Conservation (phyloP, 140 eudicot genomes). For the Stevia rebaudiana region DNA sequence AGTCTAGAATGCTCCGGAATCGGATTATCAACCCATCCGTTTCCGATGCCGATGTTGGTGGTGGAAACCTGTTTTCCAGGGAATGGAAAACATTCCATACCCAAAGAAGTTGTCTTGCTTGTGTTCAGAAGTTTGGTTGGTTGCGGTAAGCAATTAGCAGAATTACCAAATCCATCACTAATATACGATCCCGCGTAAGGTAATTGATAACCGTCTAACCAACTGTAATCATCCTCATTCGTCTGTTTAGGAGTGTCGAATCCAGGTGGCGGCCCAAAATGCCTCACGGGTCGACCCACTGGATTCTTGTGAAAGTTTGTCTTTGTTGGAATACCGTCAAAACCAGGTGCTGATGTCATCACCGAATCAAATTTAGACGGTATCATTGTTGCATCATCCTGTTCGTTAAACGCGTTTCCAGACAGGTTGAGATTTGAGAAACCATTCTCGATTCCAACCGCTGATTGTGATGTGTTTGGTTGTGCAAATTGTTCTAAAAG, state of each 20-base stretch:
- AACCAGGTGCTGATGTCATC: slow-evolving; percentile 41
- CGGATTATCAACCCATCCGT: slow-evolving; percentile 55
- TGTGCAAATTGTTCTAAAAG: slow-evolving; percentile 34
- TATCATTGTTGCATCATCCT: slow-evolving; percentile 34
- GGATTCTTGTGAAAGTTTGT: slow-evolving; percentile 54
- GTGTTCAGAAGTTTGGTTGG: slow-evolving; percentile 41
- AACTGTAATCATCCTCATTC: slow-evolving; percentile 85
- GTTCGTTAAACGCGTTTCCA: slow-evolving; percentile 37
- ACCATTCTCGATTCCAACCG: slow-evolving; percentile 41
- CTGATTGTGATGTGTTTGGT: slow-evolving; percentile 42
- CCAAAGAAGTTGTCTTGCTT: slow-evolving; percentile 41
- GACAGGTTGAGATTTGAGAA: slow-evolving; percentile 38
- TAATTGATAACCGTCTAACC: slow-evolving; percentile 80
- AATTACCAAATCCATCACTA: slow-evolving; percentile 41
- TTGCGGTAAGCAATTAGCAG: slow-evolving; percentile 39
- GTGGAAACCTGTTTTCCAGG: slow-evolving; percentile 85
- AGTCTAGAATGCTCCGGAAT: slow-evolving; percentile 35
- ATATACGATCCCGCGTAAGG: slow-evolving; percentile 37
- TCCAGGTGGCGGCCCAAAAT: slow-evolving; percentile 94
- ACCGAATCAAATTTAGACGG: slow-evolving; percentile 53
- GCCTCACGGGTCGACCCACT: slow-evolving; percentile 83
- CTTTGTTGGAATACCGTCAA: slow-evolving; percentile 35
- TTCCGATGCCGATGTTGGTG: slow-evolving; percentile 39
- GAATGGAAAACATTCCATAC: slow-evolving; percentile 68
- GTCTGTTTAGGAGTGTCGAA: slow-evolving; percentile 45